A percentile compares a stretch with the other conserved stretches of the same genome.
These are phyloP conservation scores for Capsaspora owczarzaki DNA, from an alignment of 78 protist genomes.

Conservation along the genomic window DNA sequence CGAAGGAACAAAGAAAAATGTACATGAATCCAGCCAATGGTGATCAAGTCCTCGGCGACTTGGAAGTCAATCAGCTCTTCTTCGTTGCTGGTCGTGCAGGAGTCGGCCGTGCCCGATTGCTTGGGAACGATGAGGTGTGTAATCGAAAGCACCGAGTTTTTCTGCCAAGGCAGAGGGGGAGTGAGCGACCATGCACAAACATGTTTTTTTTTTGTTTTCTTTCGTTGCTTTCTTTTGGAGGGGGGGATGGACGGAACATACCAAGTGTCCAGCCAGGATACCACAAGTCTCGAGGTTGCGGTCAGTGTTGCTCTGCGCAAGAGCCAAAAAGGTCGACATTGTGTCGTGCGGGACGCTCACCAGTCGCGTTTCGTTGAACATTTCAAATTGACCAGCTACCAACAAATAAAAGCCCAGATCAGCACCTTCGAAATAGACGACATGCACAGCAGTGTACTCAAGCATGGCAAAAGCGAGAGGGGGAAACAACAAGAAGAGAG, in stretches of 20 bases:
- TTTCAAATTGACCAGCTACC: neutral
- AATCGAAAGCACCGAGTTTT: slow-evolving; percentile 35
- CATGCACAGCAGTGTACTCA: neutral
- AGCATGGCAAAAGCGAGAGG: neutral
- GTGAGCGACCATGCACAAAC: too few relatives aligned
- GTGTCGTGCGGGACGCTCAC: neutral
- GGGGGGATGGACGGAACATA: neutral
- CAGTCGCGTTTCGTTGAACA: neutral
- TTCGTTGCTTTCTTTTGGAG: too few relatives aligned
- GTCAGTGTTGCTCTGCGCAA: slow-evolving; percentile 41
- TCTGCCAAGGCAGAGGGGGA: neutral
- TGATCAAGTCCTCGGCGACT: slow-evolving; percentile 40
- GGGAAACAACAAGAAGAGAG: neutral
- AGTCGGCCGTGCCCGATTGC: slow-evolving; percentile 62
- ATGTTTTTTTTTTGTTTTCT: too few relatives aligned
- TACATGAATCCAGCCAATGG: slow-evolving; percentile 72
- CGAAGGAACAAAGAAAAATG: too few relatives aligned
- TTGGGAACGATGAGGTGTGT: slow-evolving; percentile 53
- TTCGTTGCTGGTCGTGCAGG: slow-evolving; percentile 51
- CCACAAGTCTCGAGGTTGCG: slow-evolving; percentile 53
- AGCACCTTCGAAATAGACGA: neutral
- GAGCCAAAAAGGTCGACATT: slow-evolving; percentile 27
- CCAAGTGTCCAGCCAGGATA: slow-evolving; percentile 44
- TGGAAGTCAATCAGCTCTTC: slow-evolving; percentile 49
- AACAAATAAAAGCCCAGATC: neutral